Evolutionary conservation across 1,139 yeast genomes (phyloP).

Genomic region (Diutina sp.): DNA sequence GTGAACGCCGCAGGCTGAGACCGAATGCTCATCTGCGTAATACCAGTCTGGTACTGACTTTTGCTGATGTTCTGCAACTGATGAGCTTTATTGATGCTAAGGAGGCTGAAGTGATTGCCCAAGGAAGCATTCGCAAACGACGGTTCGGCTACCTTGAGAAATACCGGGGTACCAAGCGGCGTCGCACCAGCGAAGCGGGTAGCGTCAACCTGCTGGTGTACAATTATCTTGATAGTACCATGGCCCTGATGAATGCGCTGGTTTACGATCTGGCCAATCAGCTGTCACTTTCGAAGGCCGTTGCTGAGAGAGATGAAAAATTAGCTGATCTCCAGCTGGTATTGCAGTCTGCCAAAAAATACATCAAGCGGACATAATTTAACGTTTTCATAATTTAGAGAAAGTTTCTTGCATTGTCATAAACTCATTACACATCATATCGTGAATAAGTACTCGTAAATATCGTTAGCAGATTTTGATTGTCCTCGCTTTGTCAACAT

Average conservation of each 20-base stretch:
- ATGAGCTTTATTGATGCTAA: background rate
- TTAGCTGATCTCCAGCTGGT: background rate
- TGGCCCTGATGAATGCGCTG: background rate
- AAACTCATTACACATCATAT: background rate
- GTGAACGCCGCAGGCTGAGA: background rate
- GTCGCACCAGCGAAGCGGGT: background rate
- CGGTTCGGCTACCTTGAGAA: background rate
- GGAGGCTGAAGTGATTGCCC: background rate
- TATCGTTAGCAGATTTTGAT: background rate
- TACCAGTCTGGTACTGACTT: background rate
- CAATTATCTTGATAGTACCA: background rate
- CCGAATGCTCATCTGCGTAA: background rate
- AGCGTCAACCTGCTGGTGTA: background rate
- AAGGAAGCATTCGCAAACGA: background rate
- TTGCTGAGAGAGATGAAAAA: background rate
- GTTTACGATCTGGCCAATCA: background rate
- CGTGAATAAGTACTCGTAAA: background rate
- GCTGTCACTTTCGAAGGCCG: background rate
- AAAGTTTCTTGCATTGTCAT: background rate
- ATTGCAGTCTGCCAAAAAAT: background rate
- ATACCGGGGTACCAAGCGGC: background rate
- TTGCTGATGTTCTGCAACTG: background rate
- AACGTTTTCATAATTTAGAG: background rate
- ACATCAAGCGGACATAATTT: background rate
- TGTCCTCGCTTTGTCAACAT: background rate